Evolutionary conservation across 495 filamentous ascomycete genomes (phyloP).

Genomic region (Physcia stellaris): DNA sequence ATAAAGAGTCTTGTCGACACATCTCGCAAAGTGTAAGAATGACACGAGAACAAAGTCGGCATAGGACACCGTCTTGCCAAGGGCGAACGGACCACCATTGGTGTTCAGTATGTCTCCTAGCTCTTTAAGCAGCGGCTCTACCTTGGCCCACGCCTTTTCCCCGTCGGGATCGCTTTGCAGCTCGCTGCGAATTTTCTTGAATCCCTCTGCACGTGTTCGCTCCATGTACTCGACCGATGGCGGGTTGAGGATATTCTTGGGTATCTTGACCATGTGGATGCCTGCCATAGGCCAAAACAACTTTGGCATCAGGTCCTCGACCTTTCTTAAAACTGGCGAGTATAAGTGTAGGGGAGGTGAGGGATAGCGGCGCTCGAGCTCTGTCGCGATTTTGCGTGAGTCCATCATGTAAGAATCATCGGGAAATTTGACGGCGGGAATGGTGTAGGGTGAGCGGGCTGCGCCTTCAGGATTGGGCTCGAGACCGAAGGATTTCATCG

Average conservation of each 20-base stretch:
- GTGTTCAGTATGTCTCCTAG: slow-evolving; percentile 35
- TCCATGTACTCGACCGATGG: slow-evolving; percentile 31
- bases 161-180: slow-evolving; percentile 26
- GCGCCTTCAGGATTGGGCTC: slow-evolving; percentile 24
- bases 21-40: slow-evolving; percentile 20
- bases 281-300: neutral
- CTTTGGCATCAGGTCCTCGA: slow-evolving; percentile 17
- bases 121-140: slow-evolving; percentile 21
- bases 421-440: slow-evolving; percentile 37
- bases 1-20: slow-evolving; percentile 21
- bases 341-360: slow-evolving; percentile 37
- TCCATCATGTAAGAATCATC: slow-evolving; percentile 45
- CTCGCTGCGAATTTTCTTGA: slow-evolving; percentile 33
- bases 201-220: slow-evolving; percentile 20
- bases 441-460: slow-evolving; percentile 28
- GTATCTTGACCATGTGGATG: slow-evolving; percentile 21
- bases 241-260: slow-evolving; percentile 24
- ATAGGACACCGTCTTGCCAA: slow-evolving; percentile 23
- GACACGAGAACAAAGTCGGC: slow-evolving; percentile 27
- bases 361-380: slow-evolving; percentile 39
- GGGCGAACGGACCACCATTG: slow-evolving; percentile 34
- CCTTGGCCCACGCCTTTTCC: slow-evolving; percentile 24
- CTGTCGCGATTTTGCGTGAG: slow-evolving; percentile 33
- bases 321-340: slow-evolving; percentile 23
- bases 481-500: slow-evolving; percentile 25